Percentiles rank a stretch among this genome's conserved stretches.
phyloP scores from a whole-genome alignment of 1,284 basidiomycete genomes.

The Fomitopsis pinicola region DNA sequence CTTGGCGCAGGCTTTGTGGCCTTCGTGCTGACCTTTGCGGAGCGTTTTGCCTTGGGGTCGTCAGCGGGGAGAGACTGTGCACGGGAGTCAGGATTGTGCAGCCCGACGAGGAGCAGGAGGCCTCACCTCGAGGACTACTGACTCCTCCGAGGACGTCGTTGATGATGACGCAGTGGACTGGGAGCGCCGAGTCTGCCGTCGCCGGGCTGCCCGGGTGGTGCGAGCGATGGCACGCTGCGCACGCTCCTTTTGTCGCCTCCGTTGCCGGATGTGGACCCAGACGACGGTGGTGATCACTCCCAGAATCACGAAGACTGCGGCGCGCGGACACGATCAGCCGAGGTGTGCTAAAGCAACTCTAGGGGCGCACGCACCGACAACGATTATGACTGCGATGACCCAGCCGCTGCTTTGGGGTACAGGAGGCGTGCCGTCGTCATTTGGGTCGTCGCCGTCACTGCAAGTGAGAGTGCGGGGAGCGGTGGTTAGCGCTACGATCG shows the following conservation, averaged over 20 bases:
- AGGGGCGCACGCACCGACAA: slow-evolving; percentile 3
- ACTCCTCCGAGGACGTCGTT: not conserved
- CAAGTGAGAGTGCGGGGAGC: not conserved
- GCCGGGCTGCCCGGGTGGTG: not conserved
- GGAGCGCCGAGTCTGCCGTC: not conserved
- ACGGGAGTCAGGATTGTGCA: not conserved
- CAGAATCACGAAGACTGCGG: slow-evolving; percentile 5
- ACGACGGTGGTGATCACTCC: slow-evolving; percentile 1
- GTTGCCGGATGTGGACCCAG: slow-evolving; percentile 6
- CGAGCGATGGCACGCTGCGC: not conserved
- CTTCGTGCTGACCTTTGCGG: not conserved
- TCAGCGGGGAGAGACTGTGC: not conserved
- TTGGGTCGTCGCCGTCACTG: not conserved
- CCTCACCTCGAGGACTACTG: not conserved
- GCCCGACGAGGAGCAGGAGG: not conserved
- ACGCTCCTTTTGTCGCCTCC: slow-evolving; percentile 1
- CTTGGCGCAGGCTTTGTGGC: not conserved
- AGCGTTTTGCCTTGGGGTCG: not conserved
- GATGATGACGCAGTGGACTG: not conserved
- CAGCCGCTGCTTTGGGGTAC: slow-evolving; percentile 2
- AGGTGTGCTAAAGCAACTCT: not conserved
- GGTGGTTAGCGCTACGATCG: not conserved
- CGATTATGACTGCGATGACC: slow-evolving; percentile 6
- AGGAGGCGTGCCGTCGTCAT: not conserved
- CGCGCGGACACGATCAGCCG: not conserved